Base-by-base conservation (phyloP, 805 yeast genomes). In the Candida sphagnicola region DNA sequence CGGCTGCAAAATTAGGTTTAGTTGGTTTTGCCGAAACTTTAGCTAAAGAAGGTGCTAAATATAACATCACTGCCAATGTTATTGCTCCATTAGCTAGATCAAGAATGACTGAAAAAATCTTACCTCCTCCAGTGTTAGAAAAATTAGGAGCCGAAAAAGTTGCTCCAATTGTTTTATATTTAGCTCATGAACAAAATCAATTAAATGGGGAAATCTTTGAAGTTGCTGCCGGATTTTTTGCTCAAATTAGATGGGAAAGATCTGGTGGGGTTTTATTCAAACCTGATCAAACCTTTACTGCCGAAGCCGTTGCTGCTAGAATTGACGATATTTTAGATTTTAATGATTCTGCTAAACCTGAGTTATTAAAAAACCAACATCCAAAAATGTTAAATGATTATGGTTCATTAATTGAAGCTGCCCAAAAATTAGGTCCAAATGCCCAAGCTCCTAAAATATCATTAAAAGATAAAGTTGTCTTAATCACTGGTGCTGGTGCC, bases 51-150 rank as follows among this genome's bases (percentile, higher is more conserved):
- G 99, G 99, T 49, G 76, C 61, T 37, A 86, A 75, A 57, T 78
- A 85, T 68, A 88, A 89, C 67, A 91, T 91, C 57, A 69, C 70
- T 45, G 87, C 85, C 34, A 91, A 91, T 60, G 80, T 82, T 25
- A 89, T 91, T 67, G 96, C 96, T 4, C 97, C 98, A 17, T 74
- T 91, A 48, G 98, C 98, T 16, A 85, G 90, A 55, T 86, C 96
- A 24, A 80, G 96, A 71, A 90, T 91, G 97, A 91, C 98, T 17
- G 96, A 89, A 67, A 77, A 81, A 21, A 76, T 91, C 37, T 68
- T 91, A 51, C 96, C 98, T 23, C 85, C 88, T 21, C 88, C 89
- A 39, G 67, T 91, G 42, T 76, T 91, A 63, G 83, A 83, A 56
- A 77, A 78, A 54, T 72, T 91, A 53, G 77, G 81, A 39, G 95